Percentiles rank a stretch among this genome's conserved stretches.
phyloP scores from a whole-genome alignment of 2,329 filamentous ascomycete genomes.

The Graphium sp. region DNA sequence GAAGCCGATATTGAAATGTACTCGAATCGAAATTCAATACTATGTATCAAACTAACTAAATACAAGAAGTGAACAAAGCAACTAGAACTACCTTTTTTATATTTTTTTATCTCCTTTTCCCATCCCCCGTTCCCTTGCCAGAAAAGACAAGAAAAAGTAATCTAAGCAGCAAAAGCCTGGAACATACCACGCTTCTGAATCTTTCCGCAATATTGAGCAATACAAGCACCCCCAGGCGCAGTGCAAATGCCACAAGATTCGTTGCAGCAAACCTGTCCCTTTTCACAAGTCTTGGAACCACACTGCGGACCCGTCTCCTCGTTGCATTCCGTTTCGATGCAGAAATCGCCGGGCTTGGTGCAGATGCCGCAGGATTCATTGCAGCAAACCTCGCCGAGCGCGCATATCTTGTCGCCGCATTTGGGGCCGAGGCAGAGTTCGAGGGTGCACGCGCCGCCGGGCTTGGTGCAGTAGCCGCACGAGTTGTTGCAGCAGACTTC shows the following conservation, averaged over 20 bases:
- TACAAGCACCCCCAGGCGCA: background rate
- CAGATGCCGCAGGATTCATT: constrained; percentile 1
- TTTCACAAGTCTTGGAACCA: background rate
- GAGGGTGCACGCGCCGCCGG: constrained; percentile 1
- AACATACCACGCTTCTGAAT: background rate
- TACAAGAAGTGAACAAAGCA: too few relatives aligned
- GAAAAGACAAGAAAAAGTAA: constrained; percentile 6
- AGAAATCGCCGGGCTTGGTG: background rate
- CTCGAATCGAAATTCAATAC: too few relatives aligned
- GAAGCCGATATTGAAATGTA: too few relatives aligned
- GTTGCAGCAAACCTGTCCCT: constrained; percentile 1
- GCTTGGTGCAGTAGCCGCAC: constrained; percentile 1
- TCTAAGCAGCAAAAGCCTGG: constrained; percentile 2
- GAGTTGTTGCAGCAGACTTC: constrained; percentile 2
- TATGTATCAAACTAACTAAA: too few relatives aligned
- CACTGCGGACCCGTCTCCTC: background rate
- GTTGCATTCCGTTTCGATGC: constrained; percentile 1
- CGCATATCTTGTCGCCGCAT: constrained; percentile 2
- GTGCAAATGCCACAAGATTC: constrained; percentile 1
- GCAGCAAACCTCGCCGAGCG: constrained; percentile 1
- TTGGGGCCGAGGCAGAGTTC: constrained; percentile 1
- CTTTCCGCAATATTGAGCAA: background rate
- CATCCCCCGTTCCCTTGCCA: constrained; percentile 3
- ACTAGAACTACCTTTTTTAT: background rate
- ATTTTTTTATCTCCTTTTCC: constrained; percentile 2